Evolutionary conservation across 2,329 filamentous ascomycete species (phyloP), one percentile per base, ranked within the genome.

Genomic region (Aphanocladium album): DNA sequence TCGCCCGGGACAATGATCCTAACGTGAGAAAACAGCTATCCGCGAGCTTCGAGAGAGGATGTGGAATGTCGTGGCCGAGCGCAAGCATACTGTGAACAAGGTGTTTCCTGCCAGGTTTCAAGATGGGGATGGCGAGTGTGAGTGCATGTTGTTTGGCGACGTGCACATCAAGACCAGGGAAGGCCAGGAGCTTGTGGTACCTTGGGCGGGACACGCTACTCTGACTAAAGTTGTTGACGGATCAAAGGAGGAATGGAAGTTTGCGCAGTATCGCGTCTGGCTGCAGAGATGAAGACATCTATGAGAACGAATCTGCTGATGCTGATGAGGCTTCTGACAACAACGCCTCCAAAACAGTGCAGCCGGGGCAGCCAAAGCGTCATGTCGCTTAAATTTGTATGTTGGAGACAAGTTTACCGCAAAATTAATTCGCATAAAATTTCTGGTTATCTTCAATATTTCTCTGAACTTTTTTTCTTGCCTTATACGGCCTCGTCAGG

Each of bases 81-180:
- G 79, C 43, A 75, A 67, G 61, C 79, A 81, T 67, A 72, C 65
- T 2, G 71, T 78, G 27, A 65, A 65, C 33, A 77, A 77, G 65
- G 74, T 79, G 8, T 80, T 79, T 60, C 75, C 76, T 19, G 77
- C 69, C 1, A 62, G 62, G 4, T 78, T 78, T 60, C 45, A 64
- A n/a, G 66, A 64, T 52, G 64, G 49, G 57, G 60, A 57, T 45
- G 57, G 43, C 7, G 67, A 63, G 55, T 65, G 67, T 45, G 77
- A 79, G 67, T 71, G 62, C 51, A 74, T 74, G 72, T 49, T 74
- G 21, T 65, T 72, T 51, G 72, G 72, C 27, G 66, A 71, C 14
- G 70, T 71, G 53, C 65, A 63, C 16, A 63, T 69, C 16, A 64
- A 62, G 58, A 69, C 66, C 8, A 69, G 62, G 59, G 69, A 72